These are phyloP conservation scores for Diaporthe citri DNA, from an alignment of 2,329 filamentous ascomycete species.

Conservation along the genomic window DNA sequence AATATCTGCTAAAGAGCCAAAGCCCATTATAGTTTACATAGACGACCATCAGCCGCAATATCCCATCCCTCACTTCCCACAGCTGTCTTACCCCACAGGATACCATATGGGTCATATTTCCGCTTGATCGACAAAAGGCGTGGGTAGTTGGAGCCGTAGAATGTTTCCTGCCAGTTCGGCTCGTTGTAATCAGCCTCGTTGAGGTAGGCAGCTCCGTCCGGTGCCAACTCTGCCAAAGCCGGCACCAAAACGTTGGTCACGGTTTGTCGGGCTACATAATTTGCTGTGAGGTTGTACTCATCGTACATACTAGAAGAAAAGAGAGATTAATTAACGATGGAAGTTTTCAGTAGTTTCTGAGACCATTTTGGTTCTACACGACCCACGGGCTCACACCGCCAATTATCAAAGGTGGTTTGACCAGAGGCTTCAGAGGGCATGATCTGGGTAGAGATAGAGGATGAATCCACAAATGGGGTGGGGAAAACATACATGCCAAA, in stretches of 20 bases:
- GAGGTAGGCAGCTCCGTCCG: slow-evolving; percentile 25
- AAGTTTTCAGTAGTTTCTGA: not conserved
- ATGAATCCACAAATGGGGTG: too few species aligned
- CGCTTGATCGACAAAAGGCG: slow-evolving; percentile 54
- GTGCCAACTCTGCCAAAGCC: slow-evolving; percentile 41
- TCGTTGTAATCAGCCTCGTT: slow-evolving; percentile 38
- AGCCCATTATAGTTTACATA: slow-evolving; percentile 47
- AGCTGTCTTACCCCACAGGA: slow-evolving; percentile 55
- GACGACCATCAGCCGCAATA: slow-evolving; percentile 51
- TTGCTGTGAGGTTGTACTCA: slow-evolving; percentile 18
- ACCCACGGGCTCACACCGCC: too few species aligned
- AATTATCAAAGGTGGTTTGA: too few species aligned
- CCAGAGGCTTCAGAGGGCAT: too few species aligned
- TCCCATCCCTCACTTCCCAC: slow-evolving; percentile 59
- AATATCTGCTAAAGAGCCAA: not conserved
- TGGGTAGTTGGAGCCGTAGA: slow-evolving; percentile 28
- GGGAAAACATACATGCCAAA: not conserved
- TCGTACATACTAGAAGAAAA: not conserved
- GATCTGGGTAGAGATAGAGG: too few species aligned
- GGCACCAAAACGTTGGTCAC: slow-evolving; percentile 28
- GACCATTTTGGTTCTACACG: too few species aligned
- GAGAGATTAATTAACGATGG: not conserved
- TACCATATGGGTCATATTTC: slow-evolving; percentile 53
- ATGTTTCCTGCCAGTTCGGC: slow-evolving; percentile 29
- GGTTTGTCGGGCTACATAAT: not conserved